Base-by-base conservation (phyloP, 441 rosid species). In the Eruca vesicaria region DNA sequence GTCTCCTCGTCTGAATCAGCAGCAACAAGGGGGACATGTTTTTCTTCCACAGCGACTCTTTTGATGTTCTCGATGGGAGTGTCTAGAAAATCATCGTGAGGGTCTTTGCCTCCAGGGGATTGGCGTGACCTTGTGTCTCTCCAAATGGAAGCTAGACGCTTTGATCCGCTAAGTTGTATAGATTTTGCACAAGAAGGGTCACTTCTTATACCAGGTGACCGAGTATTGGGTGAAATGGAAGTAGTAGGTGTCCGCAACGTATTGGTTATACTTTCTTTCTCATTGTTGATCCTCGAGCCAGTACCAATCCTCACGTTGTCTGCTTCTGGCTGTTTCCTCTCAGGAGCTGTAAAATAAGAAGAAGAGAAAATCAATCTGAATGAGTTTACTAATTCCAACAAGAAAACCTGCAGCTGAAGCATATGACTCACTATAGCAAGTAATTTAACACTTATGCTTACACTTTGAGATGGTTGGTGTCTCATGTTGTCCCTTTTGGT, bases 61-160 rank as follows among this genome's bases (percentile, higher is more conserved):
- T 79, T 88, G 28, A 89, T 58, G 65, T 83, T 91, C 78, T 91
- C 96, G 19, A 89, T 75, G 9, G 98, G 98, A 66, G 97, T 92
- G 76, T 87, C 81, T 41, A 96, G 92, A 81, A 96, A 96, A 84
- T 96, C 97, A 82, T 90, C 97, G 72, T 90, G 97, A 74, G 89
- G 94, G 62, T 95, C 97, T 9, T 77, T 72, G 20, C 94, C 96
- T 68, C 82, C 82, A 55, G 68, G 84, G 31, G 79, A 58, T 65
- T 87, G 89, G 50, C 69, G 86, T 33, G 94, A 82, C 81, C 97
- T 84, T 16, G 97, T 91, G 9, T 84, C 94, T 77, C 93, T 85
- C 98, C 98, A 91, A 74, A 78, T 79, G 31, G 97, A 83, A 63
- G 89, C 89, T 63, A 85, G 79, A 50, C 92, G 84, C 86, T 92